These are phyloP conservation scores for Leccinum longicurvipes DNA, from an alignment of 768 basidiomycete species.

Conservation along the genomic window DNA sequence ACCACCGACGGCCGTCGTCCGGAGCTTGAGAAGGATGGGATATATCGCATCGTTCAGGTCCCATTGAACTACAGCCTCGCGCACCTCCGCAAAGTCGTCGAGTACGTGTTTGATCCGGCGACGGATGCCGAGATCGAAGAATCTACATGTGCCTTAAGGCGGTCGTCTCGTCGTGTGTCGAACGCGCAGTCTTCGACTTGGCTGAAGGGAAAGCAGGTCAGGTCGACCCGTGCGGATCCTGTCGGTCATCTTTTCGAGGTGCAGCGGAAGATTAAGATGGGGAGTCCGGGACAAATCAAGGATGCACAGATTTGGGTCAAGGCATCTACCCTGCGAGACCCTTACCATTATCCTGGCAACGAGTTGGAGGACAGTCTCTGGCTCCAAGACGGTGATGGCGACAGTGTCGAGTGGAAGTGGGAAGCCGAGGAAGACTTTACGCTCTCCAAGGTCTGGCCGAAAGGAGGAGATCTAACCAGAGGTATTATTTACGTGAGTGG, in stretches of 20 bases:
- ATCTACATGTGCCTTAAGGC: conserved; percentile 14
- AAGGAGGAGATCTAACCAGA: conserved; percentile 36
- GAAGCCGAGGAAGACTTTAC: conserved; percentile 66
- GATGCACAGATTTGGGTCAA: conserved; percentile 45
- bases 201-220: conserved; percentile 20
- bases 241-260: conserved; percentile 60
- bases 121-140: conserved; percentile 23
- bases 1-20: conserved; percentile 12
- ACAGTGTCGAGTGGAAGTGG: conserved; percentile 59
- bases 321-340: conserved; percentile 52
- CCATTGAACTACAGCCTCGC: conserved; percentile 68
- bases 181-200: conserved; percentile 1
- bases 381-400: conserved; percentile 28
- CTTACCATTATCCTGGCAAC: conserved; percentile 43
- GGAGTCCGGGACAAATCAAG: conserved; percentile 54
- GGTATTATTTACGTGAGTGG: conserved; percentile 63
- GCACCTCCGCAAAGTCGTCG: conserved; percentile 59
- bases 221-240: conserved; percentile 3
- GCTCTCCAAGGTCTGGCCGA: conserved; percentile 56
- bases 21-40: conserved; percentile 40
- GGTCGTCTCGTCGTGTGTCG: conserved; percentile 26
- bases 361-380: conserved; percentile 32
- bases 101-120: conserved; percentile 50
- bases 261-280: conserved; percentile 43
- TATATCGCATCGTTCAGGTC: conserved; percentile 65